Percentiles rank a stretch among this genome's conserved stretches.
phyloP scores from a whole-genome alignment of 2,329 filamentous ascomycete species.

The Fusarium caatingaense region DNA sequence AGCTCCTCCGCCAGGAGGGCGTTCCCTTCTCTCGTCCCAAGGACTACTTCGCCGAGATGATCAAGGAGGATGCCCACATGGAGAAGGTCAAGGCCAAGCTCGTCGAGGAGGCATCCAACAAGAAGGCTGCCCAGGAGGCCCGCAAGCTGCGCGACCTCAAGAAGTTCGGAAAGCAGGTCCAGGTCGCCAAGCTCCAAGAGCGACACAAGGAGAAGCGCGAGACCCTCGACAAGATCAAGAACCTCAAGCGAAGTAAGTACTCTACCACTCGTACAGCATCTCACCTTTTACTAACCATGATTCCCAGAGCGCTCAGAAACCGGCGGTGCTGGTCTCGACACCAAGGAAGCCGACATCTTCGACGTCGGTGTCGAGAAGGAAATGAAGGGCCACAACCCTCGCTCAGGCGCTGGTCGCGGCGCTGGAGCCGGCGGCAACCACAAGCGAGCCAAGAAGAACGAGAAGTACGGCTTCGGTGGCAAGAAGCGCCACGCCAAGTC shows the following conservation, averaged over 20 bases:
- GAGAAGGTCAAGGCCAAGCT: conserved; percentile 94
- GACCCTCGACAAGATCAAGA: conserved; percentile 94
- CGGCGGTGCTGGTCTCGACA: conserved; percentile 66
- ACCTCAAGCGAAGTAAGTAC: conserved; percentile 90
- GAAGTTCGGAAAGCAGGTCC: conserved; percentile 99
- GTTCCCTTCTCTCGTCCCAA: conserved; percentile 87
- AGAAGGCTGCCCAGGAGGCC: conserved; percentile 93
- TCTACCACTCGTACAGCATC: neutral
- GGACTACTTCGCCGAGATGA: conserved; percentile 99
- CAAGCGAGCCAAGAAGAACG: conserved; percentile 94
- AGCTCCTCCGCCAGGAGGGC: conserved; percentile 82
- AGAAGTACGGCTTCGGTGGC: conserved; percentile 94
- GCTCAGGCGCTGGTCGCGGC: conserved; percentile 54
- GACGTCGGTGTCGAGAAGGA: conserved; percentile 85
- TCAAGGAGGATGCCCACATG: conserved; percentile 99
- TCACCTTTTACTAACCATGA: conserved; percentile 41
- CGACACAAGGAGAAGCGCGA: conserved; percentile 91
- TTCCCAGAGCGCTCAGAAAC: conserved; percentile 84
- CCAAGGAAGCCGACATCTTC: conserved; percentile 87
- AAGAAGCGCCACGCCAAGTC: conserved; percentile 95
- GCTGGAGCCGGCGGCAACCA: conserved; percentile 61
- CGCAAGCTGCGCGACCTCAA: conserved; percentile 93
- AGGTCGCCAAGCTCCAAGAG: conserved; percentile 96
- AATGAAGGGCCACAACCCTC: conserved; percentile 57
- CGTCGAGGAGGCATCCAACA: conserved; percentile 88